Conservation (phyloP, 225 moss, liverwort and hornwort genomes). For the Rhytidiadelphus loreus region DNA sequence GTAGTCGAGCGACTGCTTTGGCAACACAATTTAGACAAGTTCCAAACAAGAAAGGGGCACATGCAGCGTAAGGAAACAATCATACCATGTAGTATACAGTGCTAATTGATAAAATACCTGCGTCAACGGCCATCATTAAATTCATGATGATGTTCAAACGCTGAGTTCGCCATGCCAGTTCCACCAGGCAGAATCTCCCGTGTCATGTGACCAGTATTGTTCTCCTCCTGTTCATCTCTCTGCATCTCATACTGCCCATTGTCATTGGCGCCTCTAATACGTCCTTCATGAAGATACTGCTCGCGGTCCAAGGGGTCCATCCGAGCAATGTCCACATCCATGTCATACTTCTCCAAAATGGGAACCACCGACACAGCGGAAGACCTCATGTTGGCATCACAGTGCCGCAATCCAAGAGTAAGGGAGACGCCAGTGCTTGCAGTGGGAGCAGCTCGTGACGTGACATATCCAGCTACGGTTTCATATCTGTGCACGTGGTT, state of each 20-base stretch:
- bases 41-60: not conserved
- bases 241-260: constrained; percentile 7
- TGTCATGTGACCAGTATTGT: not conserved
- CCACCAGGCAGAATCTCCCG: not conserved
- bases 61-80: not conserved
- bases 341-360: constrained; percentile 13
- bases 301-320: constrained; percentile 8
- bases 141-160: constrained; percentile 9
- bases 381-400: constrained; percentile 21
- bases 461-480: not conserved
- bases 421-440: constrained; percentile 24
- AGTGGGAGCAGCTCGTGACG: not conserved
- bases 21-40: not conserved
- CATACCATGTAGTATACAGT: not conserved
- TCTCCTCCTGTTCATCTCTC: not conserved
- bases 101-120: not conserved
- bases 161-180: not conserved
- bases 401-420: constrained; percentile 36
- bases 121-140: not conserved
- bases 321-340: constrained; percentile 11
- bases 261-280: not conserved
- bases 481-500: constrained; percentile 2
- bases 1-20: not conserved
- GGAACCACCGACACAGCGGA: constrained; percentile 10
- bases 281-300: constrained; percentile 7